Base-by-base conservation (phyloP, 164 flowering plant genomes). In the Umbilicus rupestris region DNA sequence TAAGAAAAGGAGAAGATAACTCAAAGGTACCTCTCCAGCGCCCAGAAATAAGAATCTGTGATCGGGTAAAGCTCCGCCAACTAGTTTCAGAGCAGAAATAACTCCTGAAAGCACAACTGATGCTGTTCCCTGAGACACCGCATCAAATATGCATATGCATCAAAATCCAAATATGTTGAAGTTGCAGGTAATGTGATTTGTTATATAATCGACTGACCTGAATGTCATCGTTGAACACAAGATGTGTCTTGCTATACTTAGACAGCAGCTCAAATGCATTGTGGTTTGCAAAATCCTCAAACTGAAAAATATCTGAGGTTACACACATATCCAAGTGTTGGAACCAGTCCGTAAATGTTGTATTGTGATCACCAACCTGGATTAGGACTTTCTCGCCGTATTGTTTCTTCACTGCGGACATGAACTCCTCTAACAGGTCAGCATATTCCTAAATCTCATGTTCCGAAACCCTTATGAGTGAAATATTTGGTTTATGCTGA, bases 1-100 rank as follows among this genome's bases (percentile, higher is more conserved):
- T n/a, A n/a, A n/a, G n/a, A 63, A 16, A 63, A 39, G 22, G 19
- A 16, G 30, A n/a, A 15, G 1, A 33, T 39, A 1, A 63, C n/a
- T n/a, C n/a, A n/a, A n/a, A n/a, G n/a, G n/a, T n/a, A 90, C 97
- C 89, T 89, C 97, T 72, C 97, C 96, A 70, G 97, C 96, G 68
- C 97, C 96, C 33, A 91, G 78, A 78, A 91, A 91, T 49, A 91
- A 76, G 82, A 89, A 87, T 44, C 79, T 86, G 66, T 91, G 96
- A 69, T 89, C 90, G 63, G 85, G 85, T 47, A 91, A 78, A 58
- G 75, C 68, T 65, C 92, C 88, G 26, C 89, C 92, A 70, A 87
- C 72, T 55, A 85, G 64, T 69, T 83, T 89, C 71, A 86, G 71
- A 49, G 94, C 73, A 30, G 96, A 77, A 69, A 91, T 58, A 63